Evolutionary conservation across 2,329 filamentous ascomycete species (phyloP), one percentile per base, ranked within the genome.

Genomic region (Hypoxylon rubiginosum): DNA sequence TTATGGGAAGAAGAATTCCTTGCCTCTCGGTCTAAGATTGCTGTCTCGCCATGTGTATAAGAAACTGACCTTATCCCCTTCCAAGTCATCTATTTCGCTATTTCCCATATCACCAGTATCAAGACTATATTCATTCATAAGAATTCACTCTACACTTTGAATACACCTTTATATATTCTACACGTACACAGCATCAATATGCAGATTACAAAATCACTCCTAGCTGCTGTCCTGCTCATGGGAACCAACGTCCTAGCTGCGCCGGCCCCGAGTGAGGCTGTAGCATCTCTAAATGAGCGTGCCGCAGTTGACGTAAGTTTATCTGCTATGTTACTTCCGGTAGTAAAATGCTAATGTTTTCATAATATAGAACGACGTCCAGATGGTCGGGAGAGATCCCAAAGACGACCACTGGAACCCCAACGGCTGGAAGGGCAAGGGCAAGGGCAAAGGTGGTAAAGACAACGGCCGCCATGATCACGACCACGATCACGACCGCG

Each of bases 201-300:
- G 73, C 71, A 73, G 55, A 30, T 74, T 51, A 64, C 66, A 39
- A 74, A 74, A 21, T 69, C 71, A 10, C 64, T 74, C 30, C 36
- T 74, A 21, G 72, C 73, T 28, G 69, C 59, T n/a, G 63, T 67
- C 48, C 66, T 75, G 49, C 61, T 74, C 58, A 51, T 73, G 50
- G 63, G 68, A 21, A 62, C 73, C 19, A 54, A 54, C 28, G 68
- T 67, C 24, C 48, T 74, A n/a, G 72, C 72, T 3, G 72, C 68
- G 1, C 73, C 73, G 4, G 13, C 69, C 11, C 24, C 63, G 4
- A 43, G 30, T 3, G 58, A 43, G 3, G 34, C 41, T 8, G 53
- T 63, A 2, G 48, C 19, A 1, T 58, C 64, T 5, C n/a, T 65
- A 1, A 46, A 54, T 17, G 57, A 65, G 49, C 62, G 54, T 39